These are phyloP conservation scores for Epichloe festucae DNA, from an alignment of 2,329 filamentous ascomycete species.

Conservation along the genomic window DNA sequence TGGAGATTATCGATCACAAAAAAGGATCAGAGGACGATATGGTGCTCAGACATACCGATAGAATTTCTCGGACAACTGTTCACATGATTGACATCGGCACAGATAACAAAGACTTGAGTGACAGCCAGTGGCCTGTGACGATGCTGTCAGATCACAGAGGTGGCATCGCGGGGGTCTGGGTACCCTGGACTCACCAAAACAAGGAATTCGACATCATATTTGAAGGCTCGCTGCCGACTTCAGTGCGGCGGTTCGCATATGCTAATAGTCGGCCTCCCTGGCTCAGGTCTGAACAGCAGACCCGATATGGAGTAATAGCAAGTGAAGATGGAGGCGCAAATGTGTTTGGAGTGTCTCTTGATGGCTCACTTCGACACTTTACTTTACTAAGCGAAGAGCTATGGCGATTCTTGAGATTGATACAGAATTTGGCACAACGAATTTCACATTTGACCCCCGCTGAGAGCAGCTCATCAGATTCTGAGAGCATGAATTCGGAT, in stretches of 20 bases:
- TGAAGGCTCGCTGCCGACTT: slow-evolving; percentile 40
- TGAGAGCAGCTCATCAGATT: neutral
- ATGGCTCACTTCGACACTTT: slow-evolving; percentile 60
- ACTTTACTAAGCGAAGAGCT: slow-evolving; percentile 47
- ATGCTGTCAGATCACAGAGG: slow-evolving; percentile 36
- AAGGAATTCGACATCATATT: slow-evolving; percentile 36
- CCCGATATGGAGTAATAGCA: slow-evolving; percentile 29
- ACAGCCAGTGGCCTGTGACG: slow-evolving; percentile 26
- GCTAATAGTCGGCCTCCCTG: slow-evolving; percentile 41
- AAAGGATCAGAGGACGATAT: slow-evolving; percentile 22
- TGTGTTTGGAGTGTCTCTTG: slow-evolving; percentile 52
- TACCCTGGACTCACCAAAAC: slow-evolving; percentile 28
- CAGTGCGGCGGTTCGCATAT: slow-evolving; percentile 42
- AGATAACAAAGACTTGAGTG: slow-evolving; percentile 11
- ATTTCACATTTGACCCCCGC: slow-evolving; percentile 34
- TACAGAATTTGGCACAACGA: slow-evolving; percentile 54
- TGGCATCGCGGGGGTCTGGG: slow-evolving; percentile 36
- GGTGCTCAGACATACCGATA: slow-evolving; percentile 32
- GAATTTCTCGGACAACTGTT: slow-evolving; percentile 27
- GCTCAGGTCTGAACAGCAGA: slow-evolving; percentile 21
- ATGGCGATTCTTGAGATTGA: slow-evolving; percentile 56
- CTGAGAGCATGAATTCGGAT: slow-evolving; percentile 11
- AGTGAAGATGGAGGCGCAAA: slow-evolving; percentile 33
- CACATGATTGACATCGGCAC: slow-evolving; percentile 34
- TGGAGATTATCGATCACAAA: slow-evolving; percentile 40